Percentiles rank a stretch among this genome's conserved stretches.
phyloP scores from a whole-genome alignment of 2,329 filamentous ascomycete genomes.

The Xylariaceae sp. region DNA sequence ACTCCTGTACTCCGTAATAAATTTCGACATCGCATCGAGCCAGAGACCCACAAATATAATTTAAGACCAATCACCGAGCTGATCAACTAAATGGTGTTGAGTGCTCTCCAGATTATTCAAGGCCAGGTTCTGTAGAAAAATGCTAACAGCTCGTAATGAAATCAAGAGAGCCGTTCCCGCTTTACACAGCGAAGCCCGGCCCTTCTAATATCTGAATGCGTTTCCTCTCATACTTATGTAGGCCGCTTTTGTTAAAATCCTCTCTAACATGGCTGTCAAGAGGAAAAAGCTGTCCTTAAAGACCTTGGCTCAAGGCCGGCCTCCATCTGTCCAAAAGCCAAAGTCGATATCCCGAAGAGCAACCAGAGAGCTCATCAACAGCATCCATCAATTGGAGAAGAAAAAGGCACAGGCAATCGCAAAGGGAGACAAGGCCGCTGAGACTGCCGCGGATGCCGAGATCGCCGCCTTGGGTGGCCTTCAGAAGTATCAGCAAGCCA shows the following conservation, averaged over 20 bases:
- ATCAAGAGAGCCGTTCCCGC: too few relatives aligned
- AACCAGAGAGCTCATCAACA: constrained; percentile 59
- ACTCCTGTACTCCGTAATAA: too few relatives aligned
- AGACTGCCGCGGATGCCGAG: constrained; percentile 43
- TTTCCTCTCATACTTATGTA: not conserved
- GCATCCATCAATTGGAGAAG: constrained; percentile 61
- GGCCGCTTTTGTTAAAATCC: not conserved
- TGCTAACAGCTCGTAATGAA: too few relatives aligned
- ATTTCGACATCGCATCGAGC: too few relatives aligned
- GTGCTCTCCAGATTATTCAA: too few relatives aligned
- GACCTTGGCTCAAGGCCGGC: constrained; percentile 48
- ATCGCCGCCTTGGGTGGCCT: constrained; percentile 56
- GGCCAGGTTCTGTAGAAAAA: too few relatives aligned
- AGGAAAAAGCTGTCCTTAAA: constrained; percentile 43
- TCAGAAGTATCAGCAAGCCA: constrained; percentile 60
- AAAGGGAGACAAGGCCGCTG: constrained; percentile 47
- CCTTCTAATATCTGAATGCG: not conserved
- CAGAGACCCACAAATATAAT: too few relatives aligned
- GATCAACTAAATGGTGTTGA: too few relatives aligned
- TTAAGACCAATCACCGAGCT: too few relatives aligned
- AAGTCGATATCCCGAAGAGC: constrained; percentile 60
- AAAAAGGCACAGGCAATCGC: constrained; percentile 49
- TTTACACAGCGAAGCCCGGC: not conserved
- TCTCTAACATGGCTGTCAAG: constrained; percentile 39
- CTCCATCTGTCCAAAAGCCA: constrained; percentile 46